These are phyloP conservation scores for Ministeria vibrans DNA, from an alignment of 78 protist genomes.

Conservation along the genomic window DNA sequence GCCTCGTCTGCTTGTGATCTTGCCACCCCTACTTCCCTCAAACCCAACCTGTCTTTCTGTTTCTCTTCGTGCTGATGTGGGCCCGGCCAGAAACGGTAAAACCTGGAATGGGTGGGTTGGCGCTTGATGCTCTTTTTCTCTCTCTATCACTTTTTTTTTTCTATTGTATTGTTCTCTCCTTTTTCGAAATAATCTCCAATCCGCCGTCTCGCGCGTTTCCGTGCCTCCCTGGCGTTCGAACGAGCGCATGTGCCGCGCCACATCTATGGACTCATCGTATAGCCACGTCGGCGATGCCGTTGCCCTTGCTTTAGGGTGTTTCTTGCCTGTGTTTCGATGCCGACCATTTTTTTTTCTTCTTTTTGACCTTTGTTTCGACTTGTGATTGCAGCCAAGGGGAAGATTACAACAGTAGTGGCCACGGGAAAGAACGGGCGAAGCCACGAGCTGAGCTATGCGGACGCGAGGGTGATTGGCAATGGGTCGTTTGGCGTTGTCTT, in stretches of 20 bases:
- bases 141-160: too few relatives aligned
- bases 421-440: neutral
- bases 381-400: neutral
- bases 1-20: too few relatives aligned
- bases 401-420: slow-evolving; percentile 12
- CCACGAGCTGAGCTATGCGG: slow-evolving; percentile 43
- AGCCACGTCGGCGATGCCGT: neutral
- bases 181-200: neutral
- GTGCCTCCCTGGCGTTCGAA: too few relatives aligned
- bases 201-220: neutral
- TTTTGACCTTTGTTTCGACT: neutral
- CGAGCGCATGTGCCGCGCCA: neutral
- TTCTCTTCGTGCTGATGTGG: neutral
- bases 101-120: neutral
- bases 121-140: neutral
- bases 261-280: neutral
- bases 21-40: too few relatives aligned
- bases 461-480: slow-evolving; percentile 82
- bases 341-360: neutral
- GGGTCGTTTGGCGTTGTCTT: slow-evolving; percentile 98
- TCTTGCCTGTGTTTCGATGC: neutral
- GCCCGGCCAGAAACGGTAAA: neutral
- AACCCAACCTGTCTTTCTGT: neutral
- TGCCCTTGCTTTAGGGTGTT: neutral
- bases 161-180: neutral